phyloP scores from a whole-genome alignment of 441 rosid species.

The Pelargonium citronellum region DNA sequence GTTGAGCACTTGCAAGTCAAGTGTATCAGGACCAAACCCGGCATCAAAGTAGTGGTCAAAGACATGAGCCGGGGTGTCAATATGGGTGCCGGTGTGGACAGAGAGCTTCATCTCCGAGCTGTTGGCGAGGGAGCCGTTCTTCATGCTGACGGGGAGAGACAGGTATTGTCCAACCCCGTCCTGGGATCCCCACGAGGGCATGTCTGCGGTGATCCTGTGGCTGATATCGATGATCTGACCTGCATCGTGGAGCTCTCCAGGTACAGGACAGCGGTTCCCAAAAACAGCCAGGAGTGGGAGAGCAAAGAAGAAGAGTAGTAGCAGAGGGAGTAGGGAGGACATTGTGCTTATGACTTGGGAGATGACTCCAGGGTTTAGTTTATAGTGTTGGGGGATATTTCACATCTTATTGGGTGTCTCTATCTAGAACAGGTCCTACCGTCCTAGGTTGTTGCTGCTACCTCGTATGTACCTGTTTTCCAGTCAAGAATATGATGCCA shows the following conservation, averaged over 20 bases:
- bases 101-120: slow-evolving; percentile 51
- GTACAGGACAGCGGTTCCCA: slow-evolving; percentile 25
- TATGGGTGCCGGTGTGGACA: slow-evolving; percentile 63
- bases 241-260: slow-evolving; percentile 48
- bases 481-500: too few species aligned
- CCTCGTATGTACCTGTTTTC: too few species aligned
- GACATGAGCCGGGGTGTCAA: slow-evolving; percentile 75
- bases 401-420: too few species aligned
- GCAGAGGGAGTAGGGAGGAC: too few species aligned
- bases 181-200: slow-evolving; percentile 44
- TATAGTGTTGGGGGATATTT: too few species aligned
- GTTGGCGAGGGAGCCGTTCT: slow-evolving; percentile 61
- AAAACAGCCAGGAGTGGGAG: too few species aligned
- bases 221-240: slow-evolving; percentile 57
- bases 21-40: slow-evolving; percentile 62
- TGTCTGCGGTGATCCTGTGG: slow-evolving; percentile 40
- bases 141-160: slow-evolving; percentile 50
- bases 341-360: too few species aligned
- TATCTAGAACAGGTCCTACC: too few species aligned
- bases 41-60: slow-evolving; percentile 63
- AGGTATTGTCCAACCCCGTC: slow-evolving; percentile 48
- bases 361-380: too few species aligned
- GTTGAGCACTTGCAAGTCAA: slow-evolving; percentile 54
- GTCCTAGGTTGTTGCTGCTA: too few species aligned
- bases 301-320: too few species aligned